These are phyloP conservation scores for Geotrichum australiense DNA, from an alignment of 1,139 yeast genomes.

Conservation along the genomic window DNA sequence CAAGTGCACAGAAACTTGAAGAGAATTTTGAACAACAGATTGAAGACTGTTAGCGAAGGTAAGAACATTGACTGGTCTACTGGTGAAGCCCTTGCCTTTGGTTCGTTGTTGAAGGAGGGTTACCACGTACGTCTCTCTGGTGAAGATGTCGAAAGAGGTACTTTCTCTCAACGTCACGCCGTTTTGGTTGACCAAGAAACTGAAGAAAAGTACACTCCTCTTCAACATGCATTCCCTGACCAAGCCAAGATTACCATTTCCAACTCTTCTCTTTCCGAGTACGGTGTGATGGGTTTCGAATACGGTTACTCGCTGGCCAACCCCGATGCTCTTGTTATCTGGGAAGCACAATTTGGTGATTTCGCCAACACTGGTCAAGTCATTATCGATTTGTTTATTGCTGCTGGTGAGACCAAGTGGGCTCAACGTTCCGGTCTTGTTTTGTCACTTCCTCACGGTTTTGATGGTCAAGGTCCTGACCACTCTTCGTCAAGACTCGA, in stretches of 20 bases:
- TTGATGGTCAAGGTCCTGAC: constrained; percentile 99
- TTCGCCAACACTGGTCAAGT: constrained; percentile 99
- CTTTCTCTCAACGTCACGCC: constrained; percentile 99
- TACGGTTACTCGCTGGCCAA: constrained; percentile 97
- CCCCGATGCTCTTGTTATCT: constrained; percentile 93
- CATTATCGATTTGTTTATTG: constrained; percentile 90
- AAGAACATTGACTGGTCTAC: constrained; percentile 98
- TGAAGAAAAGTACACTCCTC: constrained; percentile 77
- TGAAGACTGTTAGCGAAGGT: constrained; percentile 81
- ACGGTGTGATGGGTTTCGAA: constrained; percentile 98
- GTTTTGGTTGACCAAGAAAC: constrained; percentile 93
- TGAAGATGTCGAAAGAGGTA: constrained; percentile 99
- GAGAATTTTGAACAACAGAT: constrained; percentile 84
- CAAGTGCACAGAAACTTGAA: constrained; percentile 92
- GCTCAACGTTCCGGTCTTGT: constrained; percentile 97
- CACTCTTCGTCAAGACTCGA: constrained; percentile 98
- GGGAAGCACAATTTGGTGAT: constrained; percentile 99
- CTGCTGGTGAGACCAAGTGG: constrained; percentile 98
- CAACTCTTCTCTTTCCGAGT: constrained; percentile 96
- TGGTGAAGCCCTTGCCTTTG: constrained; percentile 98
- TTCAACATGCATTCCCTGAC: constrained; percentile 61
- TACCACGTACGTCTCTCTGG: constrained; percentile 97
- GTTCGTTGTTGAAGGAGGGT: constrained; percentile 87
- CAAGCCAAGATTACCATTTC: constrained; percentile 86
- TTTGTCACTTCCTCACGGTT: constrained; percentile 95